These are phyloP conservation scores for Ceratocystis harringtonii DNA, from an alignment of 2,329 filamentous ascomycete species.

Conservation along the genomic window DNA sequence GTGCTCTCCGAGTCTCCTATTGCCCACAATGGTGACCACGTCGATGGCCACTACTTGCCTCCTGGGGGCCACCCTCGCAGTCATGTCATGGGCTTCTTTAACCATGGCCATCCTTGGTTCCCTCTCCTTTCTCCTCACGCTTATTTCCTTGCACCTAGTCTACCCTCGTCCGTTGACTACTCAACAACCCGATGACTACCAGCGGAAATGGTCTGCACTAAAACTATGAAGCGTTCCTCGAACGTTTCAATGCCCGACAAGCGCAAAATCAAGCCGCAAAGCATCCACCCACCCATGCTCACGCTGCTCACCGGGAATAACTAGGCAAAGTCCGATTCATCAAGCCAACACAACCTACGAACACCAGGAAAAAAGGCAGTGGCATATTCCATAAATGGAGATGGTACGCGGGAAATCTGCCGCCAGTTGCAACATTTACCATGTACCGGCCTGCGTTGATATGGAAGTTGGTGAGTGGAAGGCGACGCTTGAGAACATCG, in stretches of 20 bases:
- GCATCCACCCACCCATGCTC: not conserved
- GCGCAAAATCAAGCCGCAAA: not conserved
- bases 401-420: not conserved
- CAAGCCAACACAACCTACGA: not conserved
- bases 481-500: not conserved
- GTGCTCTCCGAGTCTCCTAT: not conserved
- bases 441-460: not conserved
- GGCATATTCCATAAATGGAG: not conserved
- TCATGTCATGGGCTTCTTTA: not conserved
- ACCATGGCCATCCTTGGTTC: not conserved
- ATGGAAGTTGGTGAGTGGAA: not conserved
- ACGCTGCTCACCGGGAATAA: not conserved
- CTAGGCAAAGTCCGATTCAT: not conserved
- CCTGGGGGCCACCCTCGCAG: not conserved
- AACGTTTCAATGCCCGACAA: not conserved
- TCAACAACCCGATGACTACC: not conserved
- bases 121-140: not conserved
- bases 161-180: not conserved
- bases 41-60: not conserved
- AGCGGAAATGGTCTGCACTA: not conserved
- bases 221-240: not conserved
- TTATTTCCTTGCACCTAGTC: not conserved
- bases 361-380: not conserved
- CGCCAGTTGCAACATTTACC: not conserved
- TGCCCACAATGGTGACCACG: not conserved